Evolutionary conservation across 176 grass and related monocot species (phyloP).

Genomic region (Tillandsia fasciculata): DNA sequence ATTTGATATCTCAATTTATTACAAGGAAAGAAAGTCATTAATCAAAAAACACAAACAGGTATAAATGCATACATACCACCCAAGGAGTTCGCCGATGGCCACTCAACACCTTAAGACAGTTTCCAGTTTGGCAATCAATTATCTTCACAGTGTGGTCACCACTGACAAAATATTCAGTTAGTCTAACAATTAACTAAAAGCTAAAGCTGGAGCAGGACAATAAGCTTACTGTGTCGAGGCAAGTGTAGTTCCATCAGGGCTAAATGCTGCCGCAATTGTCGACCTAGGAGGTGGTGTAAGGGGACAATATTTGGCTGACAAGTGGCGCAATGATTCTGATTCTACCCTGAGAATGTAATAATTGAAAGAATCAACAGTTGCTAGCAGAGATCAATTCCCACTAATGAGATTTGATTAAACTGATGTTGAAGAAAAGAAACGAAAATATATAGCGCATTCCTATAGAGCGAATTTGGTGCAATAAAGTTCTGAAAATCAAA

Average conservation of each 20-base stretch:
- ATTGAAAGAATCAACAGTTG: slow-evolving; percentile 13
- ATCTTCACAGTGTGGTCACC: slow-evolving; percentile 99
- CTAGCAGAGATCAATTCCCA: background rate
- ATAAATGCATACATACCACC: slow-evolving; percentile 66
- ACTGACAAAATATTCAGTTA: slow-evolving; percentile 46
- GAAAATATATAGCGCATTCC: background rate
- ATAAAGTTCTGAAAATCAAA: background rate
- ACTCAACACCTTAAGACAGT: slow-evolving; percentile 83
- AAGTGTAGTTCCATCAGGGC: slow-evolving; percentile 89
- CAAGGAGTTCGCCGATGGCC: slow-evolving; percentile 96
- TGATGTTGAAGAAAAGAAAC: background rate
- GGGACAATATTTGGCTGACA: slow-evolving; percentile 85
- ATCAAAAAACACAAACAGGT: background rate
- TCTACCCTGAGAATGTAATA: slow-evolving; percentile 59
- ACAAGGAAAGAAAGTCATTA: background rate
- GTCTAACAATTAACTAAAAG: slow-evolving; percentile 10
- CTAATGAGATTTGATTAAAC: slow-evolving; percentile 4
- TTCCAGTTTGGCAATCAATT: slow-evolving; percentile 88
- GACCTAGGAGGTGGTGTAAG: slow-evolving; percentile 88
- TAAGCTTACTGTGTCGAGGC: slow-evolving; percentile 90
- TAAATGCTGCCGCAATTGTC: slow-evolving; percentile 98
- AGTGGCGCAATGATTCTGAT: slow-evolving; percentile 63
- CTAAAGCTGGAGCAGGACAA: slow-evolving; percentile 1
- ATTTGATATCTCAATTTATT: slow-evolving; percentile 5
- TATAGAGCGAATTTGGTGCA: background rate